Conservation (phyloP, 306 rosid species). For the Argentina anserina region DNA sequence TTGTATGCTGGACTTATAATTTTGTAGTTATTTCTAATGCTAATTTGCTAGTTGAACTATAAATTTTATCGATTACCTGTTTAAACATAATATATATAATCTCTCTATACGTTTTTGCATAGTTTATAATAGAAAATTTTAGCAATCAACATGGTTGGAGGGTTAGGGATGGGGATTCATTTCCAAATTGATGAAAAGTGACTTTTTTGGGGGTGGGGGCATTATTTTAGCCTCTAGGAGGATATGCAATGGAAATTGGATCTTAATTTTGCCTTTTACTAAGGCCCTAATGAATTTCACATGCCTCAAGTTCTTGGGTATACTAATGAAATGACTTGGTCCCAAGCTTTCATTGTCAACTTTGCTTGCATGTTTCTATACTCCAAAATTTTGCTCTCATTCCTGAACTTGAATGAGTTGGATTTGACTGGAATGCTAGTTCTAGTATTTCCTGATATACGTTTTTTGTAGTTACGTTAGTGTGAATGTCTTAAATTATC, state of each 20-base stretch:
- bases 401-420: neutral
- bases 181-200: neutral
- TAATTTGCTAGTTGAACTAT: neutral
- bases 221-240: neutral
- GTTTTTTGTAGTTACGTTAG: neutral
- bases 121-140: neutral
- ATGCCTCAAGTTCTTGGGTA: neutral
- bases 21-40: neutral
- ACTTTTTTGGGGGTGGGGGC: neutral
- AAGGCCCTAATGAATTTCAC: neutral
- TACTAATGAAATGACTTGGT: neutral
- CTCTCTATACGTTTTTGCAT: neutral
- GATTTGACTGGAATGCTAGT: neutral
- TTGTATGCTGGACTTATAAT: neutral
- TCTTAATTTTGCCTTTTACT: neutral
- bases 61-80: neutral
- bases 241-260: neutral
- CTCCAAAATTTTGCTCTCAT: neutral
- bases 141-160: neutral
- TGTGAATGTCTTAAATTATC: neutral
- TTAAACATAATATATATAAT: neutral
- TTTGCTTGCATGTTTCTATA: neutral
- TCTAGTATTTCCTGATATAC: neutral
- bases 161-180: neutral
- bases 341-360: neutral